These are phyloP conservation scores for Cruciata laevipes DNA, from an alignment of 257 asterid species.

Conservation along the genomic window DNA sequence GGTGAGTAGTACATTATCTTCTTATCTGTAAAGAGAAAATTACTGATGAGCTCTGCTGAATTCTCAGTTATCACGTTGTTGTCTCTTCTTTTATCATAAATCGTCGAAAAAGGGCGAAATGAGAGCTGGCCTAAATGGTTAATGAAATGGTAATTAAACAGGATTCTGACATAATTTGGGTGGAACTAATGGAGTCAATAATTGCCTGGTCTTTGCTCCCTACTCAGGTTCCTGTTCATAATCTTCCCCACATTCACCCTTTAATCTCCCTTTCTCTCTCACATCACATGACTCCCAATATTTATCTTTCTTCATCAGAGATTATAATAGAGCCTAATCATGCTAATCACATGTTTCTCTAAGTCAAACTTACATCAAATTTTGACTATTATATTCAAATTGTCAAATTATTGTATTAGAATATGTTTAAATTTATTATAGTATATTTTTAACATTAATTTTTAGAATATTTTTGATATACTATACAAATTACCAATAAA, in stretches of 20 bases:
- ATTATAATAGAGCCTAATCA: not conserved
- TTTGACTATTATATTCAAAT: no score
- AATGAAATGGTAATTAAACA: no score
- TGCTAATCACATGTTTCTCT: no score
- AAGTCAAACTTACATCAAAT: no score
- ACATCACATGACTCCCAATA: slow-evolving; percentile 19
- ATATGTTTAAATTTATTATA: no score
- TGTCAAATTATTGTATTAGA: no score
- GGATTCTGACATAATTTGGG: not conserved
- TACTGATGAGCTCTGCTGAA: not conserved
- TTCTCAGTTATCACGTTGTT: not conserved
- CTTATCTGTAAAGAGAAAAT: slow-evolving; percentile 19
- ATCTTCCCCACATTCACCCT: slow-evolving; percentile 19
- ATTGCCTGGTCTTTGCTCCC: slow-evolving; percentile 10
- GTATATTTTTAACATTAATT: no score
- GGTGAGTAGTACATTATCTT: no score
- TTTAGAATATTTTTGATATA: no score
- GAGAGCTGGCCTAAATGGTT: slow-evolving; percentile 12
- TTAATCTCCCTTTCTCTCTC: not conserved
- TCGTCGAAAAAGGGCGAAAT: slow-evolving; percentile 5
- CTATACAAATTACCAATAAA: no score
- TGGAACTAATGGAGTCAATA: slow-evolving; percentile 16
- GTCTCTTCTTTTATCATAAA: not conserved
- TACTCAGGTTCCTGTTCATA: slow-evolving; percentile 14
- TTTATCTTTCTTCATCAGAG: not conserved